A percentile compares a stretch with the other conserved stretches of the same genome.
Evolutionary conservation across 2,329 filamentous ascomycete species (phyloP).

Genomic region (Hypoxylon sp.): DNA sequence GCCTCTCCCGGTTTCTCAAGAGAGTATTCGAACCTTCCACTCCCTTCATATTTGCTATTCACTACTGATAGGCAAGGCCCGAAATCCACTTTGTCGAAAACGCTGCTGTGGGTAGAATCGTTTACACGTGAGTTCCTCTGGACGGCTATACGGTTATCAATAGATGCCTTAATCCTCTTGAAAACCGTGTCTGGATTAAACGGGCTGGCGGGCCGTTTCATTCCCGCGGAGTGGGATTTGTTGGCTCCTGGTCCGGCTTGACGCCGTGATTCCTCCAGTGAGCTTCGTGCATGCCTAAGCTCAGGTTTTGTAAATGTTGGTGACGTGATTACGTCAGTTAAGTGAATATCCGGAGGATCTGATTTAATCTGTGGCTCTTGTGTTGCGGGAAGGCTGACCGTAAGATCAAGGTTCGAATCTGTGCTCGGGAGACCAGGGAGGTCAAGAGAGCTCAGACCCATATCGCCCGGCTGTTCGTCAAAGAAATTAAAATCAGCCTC

Average conservation of each 20-base stretch:
- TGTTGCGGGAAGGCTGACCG: conserved; percentile 32
- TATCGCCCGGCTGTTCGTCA: conserved; percentile 70
- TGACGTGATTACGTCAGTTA: conserved; percentile 35
- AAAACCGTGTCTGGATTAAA: conserved; percentile 72
- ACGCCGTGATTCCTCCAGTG: conserved; percentile 60
- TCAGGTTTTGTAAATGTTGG: conserved; percentile 72
- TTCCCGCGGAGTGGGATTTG: conserved; percentile 51
- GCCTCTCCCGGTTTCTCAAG: conserved; percentile 53
- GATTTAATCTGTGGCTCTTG: conserved; percentile 43
- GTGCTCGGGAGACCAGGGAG: conserved; percentile 51
- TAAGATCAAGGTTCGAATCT: conserved; percentile 42
- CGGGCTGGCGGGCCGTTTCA: conserved; percentile 69
- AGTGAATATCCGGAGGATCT: conserved; percentile 39
- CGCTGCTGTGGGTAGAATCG: conserved; percentile 59
- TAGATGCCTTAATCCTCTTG: conserved; percentile 68
- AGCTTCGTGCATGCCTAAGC: conserved; percentile 70
- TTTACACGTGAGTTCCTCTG: conserved; percentile 48
- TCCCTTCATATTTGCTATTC: conserved; percentile 72
- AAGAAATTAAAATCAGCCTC: conserved; percentile 90
- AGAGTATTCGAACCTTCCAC: conserved; percentile 67
- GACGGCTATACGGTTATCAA: conserved; percentile 52
- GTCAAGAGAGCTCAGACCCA: conserved; percentile 57
- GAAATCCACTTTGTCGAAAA: conserved; percentile 70
- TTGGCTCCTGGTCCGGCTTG: conserved; percentile 50
- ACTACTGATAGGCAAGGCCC: conserved; percentile 67